These are phyloP conservation scores for Cryptococcus sp. DNA, from an alignment of 1,284 basidiomycete species.

Conservation along the genomic window DNA sequence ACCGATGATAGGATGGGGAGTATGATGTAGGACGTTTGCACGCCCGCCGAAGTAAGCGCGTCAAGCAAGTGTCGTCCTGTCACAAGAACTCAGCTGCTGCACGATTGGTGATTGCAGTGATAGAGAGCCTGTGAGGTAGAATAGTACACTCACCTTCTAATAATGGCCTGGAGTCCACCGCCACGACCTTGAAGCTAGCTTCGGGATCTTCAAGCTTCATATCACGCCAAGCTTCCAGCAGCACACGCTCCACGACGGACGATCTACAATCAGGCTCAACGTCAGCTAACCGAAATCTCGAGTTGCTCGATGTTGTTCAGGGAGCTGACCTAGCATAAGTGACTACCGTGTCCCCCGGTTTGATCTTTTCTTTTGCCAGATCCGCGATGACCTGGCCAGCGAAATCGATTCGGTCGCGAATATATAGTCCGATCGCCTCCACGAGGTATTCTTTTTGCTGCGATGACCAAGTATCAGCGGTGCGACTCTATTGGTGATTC, in stretches of 20 bases:
- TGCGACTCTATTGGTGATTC: neutral
- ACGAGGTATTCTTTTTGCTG: constrained; percentile 87
- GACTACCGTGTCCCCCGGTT: constrained; percentile 86
- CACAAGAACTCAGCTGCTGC: neutral
- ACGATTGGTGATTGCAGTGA: neutral
- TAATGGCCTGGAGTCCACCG: constrained; percentile 92
- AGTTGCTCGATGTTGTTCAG: too few species aligned
- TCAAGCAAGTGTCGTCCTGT: constrained; percentile 74
- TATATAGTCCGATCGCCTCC: constrained; percentile 87
- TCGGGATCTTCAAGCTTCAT: constrained; percentile 62
- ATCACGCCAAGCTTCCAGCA: constrained; percentile 68
- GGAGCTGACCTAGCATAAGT: constrained; percentile 78
- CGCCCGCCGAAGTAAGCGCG: constrained; percentile 69
- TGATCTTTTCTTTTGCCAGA: constrained; percentile 87
- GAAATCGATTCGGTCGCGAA: constrained; percentile 88
- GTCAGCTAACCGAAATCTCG: too few species aligned
- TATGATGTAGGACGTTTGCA: constrained; percentile 88
- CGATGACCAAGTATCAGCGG: constrained; percentile 6
- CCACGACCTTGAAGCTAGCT: constrained; percentile 81
- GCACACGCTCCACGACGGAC: constrained; percentile 87
- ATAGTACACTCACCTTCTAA: constrained; percentile 69
- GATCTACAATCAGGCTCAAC: constrained; percentile 58
- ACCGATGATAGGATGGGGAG: constrained; percentile 84
- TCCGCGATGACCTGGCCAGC: constrained; percentile 93
- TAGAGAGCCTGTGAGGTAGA: neutral